These are phyloP conservation scores for Alternaria triticina DNA, from an alignment of 2,329 filamentous ascomycete genomes.

Conservation along the genomic window DNA sequence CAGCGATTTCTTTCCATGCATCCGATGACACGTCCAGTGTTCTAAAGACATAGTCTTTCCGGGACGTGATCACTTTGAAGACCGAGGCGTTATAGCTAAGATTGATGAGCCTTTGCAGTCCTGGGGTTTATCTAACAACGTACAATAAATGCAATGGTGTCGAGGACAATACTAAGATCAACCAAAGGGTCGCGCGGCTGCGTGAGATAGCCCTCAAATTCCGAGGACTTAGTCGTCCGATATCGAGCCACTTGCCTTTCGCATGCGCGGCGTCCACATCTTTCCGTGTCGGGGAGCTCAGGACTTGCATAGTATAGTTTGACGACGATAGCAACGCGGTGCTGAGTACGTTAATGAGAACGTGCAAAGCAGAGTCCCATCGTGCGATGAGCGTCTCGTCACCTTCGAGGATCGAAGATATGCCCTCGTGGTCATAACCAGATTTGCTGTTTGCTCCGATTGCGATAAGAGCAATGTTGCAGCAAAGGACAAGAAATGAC, in stretches of 20 bases:
- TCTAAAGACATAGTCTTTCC: no score
- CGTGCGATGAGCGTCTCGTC: not conserved
- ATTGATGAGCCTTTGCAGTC: not conserved
- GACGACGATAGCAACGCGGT: conserved; percentile 26
- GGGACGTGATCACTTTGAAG: conserved; percentile 22
- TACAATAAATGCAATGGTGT: conserved; percentile 49
- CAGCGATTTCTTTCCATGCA: not conserved
- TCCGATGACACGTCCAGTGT: not conserved
- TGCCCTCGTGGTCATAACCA: not conserved
- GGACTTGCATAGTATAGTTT: conserved; percentile 37
- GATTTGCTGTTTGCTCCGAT: not conserved
- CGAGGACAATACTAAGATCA: conserved; percentile 39
- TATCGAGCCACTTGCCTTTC: conserved; percentile 46
- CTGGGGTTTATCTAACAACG: not conserved
- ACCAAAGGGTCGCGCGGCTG: no score
- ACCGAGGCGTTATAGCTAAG: conserved; percentile 22
- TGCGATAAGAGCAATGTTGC: conserved; percentile 16
- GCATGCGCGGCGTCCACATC: conserved; percentile 32
- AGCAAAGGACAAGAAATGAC: conserved; percentile 18
- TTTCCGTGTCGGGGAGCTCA: conserved; percentile 27
- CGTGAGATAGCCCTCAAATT: conserved; percentile 43
- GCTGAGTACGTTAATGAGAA: conserved; percentile 58
- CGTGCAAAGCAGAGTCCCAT: conserved; percentile 44
- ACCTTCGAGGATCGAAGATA: not conserved
- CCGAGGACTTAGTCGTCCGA: conserved; percentile 50